phyloP scores from a whole-genome alignment of 306 rosid species.

The Vachellia collinsii region DNA sequence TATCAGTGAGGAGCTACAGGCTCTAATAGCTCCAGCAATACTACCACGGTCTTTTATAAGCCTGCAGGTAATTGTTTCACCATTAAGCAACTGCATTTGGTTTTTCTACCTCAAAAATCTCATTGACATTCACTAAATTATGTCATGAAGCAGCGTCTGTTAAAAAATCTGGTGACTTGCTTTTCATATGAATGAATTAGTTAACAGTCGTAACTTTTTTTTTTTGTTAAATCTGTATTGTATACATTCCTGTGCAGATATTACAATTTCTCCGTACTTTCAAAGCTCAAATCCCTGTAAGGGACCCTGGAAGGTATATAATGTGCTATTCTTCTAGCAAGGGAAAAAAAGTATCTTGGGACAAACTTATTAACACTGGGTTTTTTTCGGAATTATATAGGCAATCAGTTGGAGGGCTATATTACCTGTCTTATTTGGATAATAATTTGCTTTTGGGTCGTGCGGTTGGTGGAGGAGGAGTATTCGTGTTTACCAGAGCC shows the following conservation, averaged over 20 bases:
- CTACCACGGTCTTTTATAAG: constrained; percentile 85
- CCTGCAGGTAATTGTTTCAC: constrained; percentile 62
- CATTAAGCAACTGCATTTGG: constrained; percentile 17
- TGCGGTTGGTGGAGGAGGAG: constrained; percentile 94
- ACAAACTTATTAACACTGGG: neutral
- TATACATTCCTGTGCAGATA: constrained; percentile 51
- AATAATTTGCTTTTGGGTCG: constrained; percentile 92
- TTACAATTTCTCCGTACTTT: constrained; percentile 77
- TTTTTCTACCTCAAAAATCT: constrained; percentile 9
- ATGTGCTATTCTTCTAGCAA: constrained; percentile 3
- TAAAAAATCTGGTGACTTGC: constrained; percentile 4
- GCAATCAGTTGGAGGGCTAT: constrained; percentile 83
- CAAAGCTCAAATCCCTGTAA: constrained; percentile 77
- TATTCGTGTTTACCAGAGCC: constrained; percentile 82
- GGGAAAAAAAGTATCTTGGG: neutral
- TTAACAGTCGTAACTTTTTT: neutral
- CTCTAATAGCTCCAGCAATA: constrained; percentile 87
- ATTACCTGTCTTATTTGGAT: constrained; percentile 86
- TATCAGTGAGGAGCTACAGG: constrained; percentile 79
- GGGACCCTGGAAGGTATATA: constrained; percentile 71
- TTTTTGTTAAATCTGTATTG: neutral
- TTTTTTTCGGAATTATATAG: constrained; percentile 42
- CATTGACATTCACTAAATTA: constrained; percentile 14
- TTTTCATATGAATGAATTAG: constrained; percentile 20
- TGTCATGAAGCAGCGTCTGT: constrained; percentile 3